Evolutionary conservation across 2,329 filamentous ascomycete genomes (phyloP).

Genomic region (Cercospora janseana): DNA sequence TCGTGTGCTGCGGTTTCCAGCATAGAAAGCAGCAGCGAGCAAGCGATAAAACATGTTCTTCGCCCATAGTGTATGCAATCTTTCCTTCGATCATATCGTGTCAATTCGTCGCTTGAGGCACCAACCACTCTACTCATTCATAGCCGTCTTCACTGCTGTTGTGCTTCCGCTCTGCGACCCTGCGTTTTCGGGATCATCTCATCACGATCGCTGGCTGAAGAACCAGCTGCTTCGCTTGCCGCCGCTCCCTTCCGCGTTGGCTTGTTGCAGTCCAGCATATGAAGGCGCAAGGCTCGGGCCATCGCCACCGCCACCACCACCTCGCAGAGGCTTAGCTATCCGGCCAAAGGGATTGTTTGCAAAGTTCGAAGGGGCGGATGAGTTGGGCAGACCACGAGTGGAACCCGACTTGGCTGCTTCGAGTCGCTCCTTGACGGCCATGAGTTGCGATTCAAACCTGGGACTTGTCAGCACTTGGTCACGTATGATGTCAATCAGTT

Average conservation of each 20-base stretch:
- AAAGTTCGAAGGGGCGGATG: conserved; percentile 42
- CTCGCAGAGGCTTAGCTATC: conserved; percentile 65
- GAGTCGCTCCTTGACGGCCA: conserved; percentile 94
- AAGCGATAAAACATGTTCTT: conserved; percentile 12
- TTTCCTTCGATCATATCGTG: conserved; percentile 12
- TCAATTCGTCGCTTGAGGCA: conserved; percentile 4
- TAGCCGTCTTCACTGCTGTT: conserved; percentile 4
- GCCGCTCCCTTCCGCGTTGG: conserved; percentile 34
- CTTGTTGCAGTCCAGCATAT: conserved; percentile 44
- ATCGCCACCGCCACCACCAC: conserved; percentile 48
- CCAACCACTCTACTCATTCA: not conserved
- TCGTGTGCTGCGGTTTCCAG: conserved; percentile 13
- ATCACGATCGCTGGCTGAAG: conserved; percentile 57
- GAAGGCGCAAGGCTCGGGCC: conserved; percentile 42
- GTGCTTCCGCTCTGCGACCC: not conserved
- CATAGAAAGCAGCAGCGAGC: conserved; percentile 7
- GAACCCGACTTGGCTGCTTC: conserved; percentile 92
- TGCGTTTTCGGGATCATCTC: not conserved
- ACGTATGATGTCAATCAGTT: not conserved
- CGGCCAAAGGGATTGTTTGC: conserved; percentile 70
- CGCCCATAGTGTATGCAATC: conserved; percentile 8
- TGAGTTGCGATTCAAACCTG: conserved; percentile 96
- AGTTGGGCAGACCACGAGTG: conserved; percentile 74
- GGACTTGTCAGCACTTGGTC: conserved; percentile 15
- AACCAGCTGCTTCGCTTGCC: conserved; percentile 71